These are phyloP conservation scores for Penicillium bialowiezense DNA, from an alignment of 495 filamentous ascomycete species.

Conservation along the genomic window DNA sequence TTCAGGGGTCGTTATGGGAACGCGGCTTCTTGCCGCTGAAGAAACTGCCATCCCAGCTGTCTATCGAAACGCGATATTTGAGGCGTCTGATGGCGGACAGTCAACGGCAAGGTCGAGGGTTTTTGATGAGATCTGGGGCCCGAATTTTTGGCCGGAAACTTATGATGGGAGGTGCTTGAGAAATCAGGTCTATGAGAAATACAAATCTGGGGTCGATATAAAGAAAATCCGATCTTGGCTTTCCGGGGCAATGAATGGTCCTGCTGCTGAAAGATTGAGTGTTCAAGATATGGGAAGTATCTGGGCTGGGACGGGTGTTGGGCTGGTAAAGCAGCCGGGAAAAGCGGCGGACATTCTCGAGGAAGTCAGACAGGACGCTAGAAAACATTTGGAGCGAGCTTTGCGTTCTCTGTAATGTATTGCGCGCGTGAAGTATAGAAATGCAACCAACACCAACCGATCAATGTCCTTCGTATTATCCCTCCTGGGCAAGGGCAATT, in stretches of 20 bases:
- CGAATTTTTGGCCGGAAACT: slow-evolving; percentile 57
- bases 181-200: slow-evolving; percentile 58
- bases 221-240: slow-evolving; percentile 41
- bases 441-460: too few species aligned
- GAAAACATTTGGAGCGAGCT: neutral
- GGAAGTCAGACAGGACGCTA: slow-evolving; percentile 11
- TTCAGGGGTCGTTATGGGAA: slow-evolving; percentile 64
- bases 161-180: slow-evolving; percentile 61
- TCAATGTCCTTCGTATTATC: too few species aligned
- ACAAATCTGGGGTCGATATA: slow-evolving; percentile 49
- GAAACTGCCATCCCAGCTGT: slow-evolving; percentile 58
- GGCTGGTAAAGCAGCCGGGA: slow-evolving; percentile 29
- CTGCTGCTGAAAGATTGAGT: neutral
- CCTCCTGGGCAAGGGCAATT: too few species aligned
- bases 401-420: neutral
- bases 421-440: too few species aligned
- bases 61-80: slow-evolving; percentile 56
- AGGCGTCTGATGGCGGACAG: slow-evolving; percentile 60
- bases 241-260: slow-evolving; percentile 12
- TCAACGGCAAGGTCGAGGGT: slow-evolving; percentile 61
- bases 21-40: slow-evolving; percentile 57
- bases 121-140: slow-evolving; percentile 65
- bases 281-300: slow-evolving; percentile 56
- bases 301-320: slow-evolving; percentile 55
- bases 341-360: slow-evolving; percentile 30